A percentile compares a stretch with the other conserved stretches of the same genome.
Evolutionary conservation across 2,329 filamentous ascomycete genomes (phyloP).

Genomic region (Epichloe sibirici): DNA sequence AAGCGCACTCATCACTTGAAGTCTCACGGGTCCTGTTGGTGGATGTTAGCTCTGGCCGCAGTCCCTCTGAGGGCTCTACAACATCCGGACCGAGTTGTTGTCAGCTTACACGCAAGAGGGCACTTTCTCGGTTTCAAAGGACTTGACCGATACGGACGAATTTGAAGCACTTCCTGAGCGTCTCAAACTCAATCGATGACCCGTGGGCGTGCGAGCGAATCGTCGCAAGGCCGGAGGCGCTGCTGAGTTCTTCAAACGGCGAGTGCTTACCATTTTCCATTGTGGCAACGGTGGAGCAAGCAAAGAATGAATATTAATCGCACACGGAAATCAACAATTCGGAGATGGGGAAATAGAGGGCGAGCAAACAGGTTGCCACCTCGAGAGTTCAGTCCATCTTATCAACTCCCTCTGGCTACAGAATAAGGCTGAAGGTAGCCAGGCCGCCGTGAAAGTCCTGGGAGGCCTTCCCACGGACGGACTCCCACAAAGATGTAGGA

Average conservation of each 20-base stretch:
- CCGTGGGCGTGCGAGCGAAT: constrained; percentile 6
- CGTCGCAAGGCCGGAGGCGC: constrained; percentile 7
- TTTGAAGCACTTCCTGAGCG: constrained; percentile 4
- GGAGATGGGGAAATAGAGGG: background rate
- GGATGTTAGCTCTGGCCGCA: constrained; percentile 9
- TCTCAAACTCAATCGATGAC: constrained; percentile 6
- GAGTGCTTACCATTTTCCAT: constrained; percentile 7
- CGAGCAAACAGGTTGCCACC: background rate
- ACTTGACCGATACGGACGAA: constrained; percentile 4
- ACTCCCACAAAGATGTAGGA: too few relatives aligned
- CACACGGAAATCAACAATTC: background rate
- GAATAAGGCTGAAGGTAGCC: background rate
- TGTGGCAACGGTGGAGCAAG: background rate
- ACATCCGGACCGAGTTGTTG: background rate
- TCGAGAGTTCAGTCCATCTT: background rate
- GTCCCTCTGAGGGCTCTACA: background rate
- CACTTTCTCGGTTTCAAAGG: constrained; percentile 6
- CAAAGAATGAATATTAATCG: background rate
- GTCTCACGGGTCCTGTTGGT: constrained; percentile 30
- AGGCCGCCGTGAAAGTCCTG: too few relatives aligned
- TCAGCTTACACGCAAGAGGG: constrained; percentile 7
- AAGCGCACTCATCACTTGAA: constrained; percentile 35
- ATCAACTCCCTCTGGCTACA: background rate
- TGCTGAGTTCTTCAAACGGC: constrained; percentile 9
- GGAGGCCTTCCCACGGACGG: too few relatives aligned